A percentile compares a stretch with the other conserved stretches of the same genome.
Conservation (phyloP, 23 red algal species). For the Agarophyton chilense region DNA sequence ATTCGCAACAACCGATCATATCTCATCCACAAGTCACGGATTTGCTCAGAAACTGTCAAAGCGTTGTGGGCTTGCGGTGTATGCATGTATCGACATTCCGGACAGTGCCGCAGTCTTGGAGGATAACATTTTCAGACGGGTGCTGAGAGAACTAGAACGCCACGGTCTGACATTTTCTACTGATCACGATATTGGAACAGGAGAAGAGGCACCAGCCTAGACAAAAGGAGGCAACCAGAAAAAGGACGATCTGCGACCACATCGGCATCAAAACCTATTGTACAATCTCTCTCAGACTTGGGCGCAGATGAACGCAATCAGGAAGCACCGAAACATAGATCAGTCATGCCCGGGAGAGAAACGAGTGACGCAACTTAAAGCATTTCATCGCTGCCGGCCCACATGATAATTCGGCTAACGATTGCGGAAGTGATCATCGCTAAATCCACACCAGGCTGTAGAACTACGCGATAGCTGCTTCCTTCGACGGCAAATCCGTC, state of each 20-base stretch:
- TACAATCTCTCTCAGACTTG: neutral
- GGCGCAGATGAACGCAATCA: too few relatives aligned
- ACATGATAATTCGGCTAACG: conserved; percentile 24
- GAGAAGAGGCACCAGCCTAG: neutral
- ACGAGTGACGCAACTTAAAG: neutral
- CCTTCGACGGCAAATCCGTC: conserved; percentile 13
- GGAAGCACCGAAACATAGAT: too few relatives aligned
- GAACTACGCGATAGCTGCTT: neutral
- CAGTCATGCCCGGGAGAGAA: too few relatives aligned
- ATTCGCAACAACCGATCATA: neutral
- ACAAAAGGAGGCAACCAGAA: neutral
- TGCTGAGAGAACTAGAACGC: neutral
- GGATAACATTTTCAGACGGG: conserved; percentile 10
- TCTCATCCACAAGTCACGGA: conserved; percentile 5
- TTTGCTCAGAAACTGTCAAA: conserved; percentile 36
- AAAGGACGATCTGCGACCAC: neutral
- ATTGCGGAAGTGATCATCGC: conserved; percentile 29
- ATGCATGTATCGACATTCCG: conserved; percentile 32
- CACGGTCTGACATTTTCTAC: neutral
- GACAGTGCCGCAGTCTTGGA: conserved; percentile 7
- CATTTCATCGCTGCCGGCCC: conserved; percentile 4
- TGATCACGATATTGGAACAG: neutral
- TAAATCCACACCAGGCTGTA: conserved; percentile 34
- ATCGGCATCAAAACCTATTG: neutral
- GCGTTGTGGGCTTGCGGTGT: conserved; percentile 26